Conservation (phyloP, 805 yeast species). For the Starmerella etchellsii region DNA sequence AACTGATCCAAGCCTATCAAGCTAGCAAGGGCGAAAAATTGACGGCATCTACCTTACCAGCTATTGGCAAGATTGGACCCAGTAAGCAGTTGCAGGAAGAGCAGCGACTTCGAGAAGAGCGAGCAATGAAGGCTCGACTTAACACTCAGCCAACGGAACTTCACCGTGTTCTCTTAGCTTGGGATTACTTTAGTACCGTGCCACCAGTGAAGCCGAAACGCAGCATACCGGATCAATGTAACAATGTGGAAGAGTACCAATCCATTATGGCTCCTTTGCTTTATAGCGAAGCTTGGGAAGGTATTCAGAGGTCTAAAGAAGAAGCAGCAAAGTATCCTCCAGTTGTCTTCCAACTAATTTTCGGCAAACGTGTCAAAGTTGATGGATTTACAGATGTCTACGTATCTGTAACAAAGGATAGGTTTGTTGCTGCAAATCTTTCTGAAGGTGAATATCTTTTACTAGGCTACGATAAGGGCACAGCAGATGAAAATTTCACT, state of each 20-base stretch:
- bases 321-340: constrained; percentile 31
- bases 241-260: constrained; percentile 51
- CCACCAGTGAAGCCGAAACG: constrained; percentile 28
- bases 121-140: constrained; percentile 64
- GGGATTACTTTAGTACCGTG: constrained; percentile 69
- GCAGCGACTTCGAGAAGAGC: constrained; percentile 46
- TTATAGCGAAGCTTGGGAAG: constrained; percentile 88
- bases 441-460: constrained; percentile 68
- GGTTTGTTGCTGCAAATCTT: constrained; percentile 39
- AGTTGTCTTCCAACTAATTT: constrained; percentile 48
- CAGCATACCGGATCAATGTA: constrained; percentile 44
- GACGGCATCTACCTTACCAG: background rate
- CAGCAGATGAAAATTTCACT: constrained; percentile 15
- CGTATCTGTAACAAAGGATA: constrained; percentile 48
- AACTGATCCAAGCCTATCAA: constrained; percentile 10
- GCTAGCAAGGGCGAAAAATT: constrained; percentile 5
- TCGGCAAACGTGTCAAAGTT: constrained; percentile 72
- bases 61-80: background rate
- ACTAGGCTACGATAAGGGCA: constrained; percentile 40
- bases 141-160: constrained; percentile 68
- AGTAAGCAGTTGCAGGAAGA: background rate
- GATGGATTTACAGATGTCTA: constrained; percentile 82
- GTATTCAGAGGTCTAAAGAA: constrained; percentile 58
- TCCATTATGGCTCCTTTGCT: constrained; percentile 65
- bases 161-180: constrained; percentile 51